Conservation (phyloP, 805 yeast species). For the Blastobotrys robertii region DNA sequence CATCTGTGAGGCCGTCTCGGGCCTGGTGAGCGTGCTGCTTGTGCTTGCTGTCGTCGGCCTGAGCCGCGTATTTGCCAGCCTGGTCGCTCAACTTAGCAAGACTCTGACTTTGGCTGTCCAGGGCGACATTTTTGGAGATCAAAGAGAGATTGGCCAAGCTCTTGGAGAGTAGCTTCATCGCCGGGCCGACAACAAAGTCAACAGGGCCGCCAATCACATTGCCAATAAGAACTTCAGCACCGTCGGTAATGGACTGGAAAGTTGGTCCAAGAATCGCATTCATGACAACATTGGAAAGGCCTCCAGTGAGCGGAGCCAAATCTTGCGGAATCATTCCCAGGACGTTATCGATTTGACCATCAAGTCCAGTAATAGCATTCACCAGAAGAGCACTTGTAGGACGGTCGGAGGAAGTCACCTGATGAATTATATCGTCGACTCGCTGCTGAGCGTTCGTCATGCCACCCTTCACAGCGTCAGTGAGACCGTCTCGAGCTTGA, state of each 20-base stretch:
- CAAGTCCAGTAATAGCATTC: slow-evolving; percentile 14
- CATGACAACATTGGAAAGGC: slow-evolving; percentile 8
- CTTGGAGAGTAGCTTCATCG: neutral
- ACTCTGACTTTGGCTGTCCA: too few species aligned
- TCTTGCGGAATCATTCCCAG: slow-evolving; percentile 11
- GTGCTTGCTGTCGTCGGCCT: slow-evolving; percentile 3
- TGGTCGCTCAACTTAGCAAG: too few species aligned
- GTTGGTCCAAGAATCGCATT: slow-evolving; percentile 7
- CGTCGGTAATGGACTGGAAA: slow-evolving; percentile 11
- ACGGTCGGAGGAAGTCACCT: neutral
- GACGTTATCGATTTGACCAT: slow-evolving; percentile 17
- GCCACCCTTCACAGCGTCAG: neutral
- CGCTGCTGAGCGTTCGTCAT: neutral
- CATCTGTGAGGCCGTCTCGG: neutral
- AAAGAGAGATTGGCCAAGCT: too few species aligned
- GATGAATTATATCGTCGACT: neutral
- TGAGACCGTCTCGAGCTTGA: too few species aligned
- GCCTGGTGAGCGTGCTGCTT: neutral
- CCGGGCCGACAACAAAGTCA: slow-evolving; percentile 11
- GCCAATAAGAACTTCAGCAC: slow-evolving; percentile 20
- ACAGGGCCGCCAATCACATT: slow-evolving; percentile 14
- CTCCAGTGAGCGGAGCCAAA: slow-evolving; percentile 14
- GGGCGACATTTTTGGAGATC: too few species aligned
- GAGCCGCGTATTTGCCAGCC: too few species aligned
- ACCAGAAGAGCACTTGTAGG: slow-evolving; percentile 10